These are phyloP conservation scores for Solanum hybrid DNA, from an alignment of 305 asterid species.

Conservation along the genomic window DNA sequence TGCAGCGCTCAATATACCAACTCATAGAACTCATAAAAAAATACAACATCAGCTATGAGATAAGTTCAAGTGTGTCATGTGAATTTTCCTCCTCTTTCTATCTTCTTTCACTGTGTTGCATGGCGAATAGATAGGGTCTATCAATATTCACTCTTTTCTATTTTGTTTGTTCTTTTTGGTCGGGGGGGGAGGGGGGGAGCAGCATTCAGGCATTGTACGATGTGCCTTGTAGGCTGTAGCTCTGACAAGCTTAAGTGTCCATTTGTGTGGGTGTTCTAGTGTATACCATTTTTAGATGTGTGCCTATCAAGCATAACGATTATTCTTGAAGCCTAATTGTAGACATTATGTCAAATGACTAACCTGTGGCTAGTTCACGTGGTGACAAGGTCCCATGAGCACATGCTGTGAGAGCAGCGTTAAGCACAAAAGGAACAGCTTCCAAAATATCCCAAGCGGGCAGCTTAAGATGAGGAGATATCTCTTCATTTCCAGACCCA, in stretches of 20 bases:
- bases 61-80: neutral
- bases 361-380: constrained; percentile 21
- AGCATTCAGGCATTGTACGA: neutral
- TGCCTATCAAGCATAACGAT: neutral
- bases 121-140: neutral
- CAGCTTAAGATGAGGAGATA: constrained; percentile 5
- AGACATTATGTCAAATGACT: neutral
- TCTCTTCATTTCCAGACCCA: constrained; percentile 9
- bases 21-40: neutral
- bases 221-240: neutral
- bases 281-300: neutral
- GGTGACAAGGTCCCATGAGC: constrained; percentile 19
- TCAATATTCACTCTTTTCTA: neutral
- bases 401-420: constrained; percentile 18
- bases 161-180: neutral
- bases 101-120: neutral
- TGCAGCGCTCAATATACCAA: neutral
- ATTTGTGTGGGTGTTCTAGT: neutral
- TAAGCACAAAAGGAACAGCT: constrained; percentile 22
- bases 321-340: neutral
- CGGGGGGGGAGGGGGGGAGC: neutral
- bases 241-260: neutral
- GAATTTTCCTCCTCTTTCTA: neutral
- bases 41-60: neutral
- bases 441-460: constrained; percentile 24